A percentile compares a stretch with the other conserved stretches of the same genome.
Evolutionary conservation across 768 basidiomycete species (phyloP).

Genomic region (Russula griseocarnosa): DNA sequence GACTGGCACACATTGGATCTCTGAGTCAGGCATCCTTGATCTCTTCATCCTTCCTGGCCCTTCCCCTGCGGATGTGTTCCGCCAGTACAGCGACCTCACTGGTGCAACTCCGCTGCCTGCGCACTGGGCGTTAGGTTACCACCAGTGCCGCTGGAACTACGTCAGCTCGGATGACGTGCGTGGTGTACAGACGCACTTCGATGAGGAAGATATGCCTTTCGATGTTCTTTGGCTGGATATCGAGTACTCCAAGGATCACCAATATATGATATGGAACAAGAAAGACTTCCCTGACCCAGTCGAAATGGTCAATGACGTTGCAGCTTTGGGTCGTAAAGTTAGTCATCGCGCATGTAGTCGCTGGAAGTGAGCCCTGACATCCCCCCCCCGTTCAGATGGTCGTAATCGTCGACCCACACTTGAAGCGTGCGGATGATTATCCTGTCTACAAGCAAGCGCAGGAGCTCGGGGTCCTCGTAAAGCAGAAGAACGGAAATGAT

Average conservation of each 20-base stretch:
- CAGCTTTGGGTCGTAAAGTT: slow-evolving; percentile 81
- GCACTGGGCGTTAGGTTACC: slow-evolving; percentile 88
- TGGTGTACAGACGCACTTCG: slow-evolving; percentile 80
- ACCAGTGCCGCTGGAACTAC: slow-evolving; percentile 99
- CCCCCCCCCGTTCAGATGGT: slow-evolving; percentile 69
- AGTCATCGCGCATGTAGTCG: slow-evolving; percentile 7
- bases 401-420: slow-evolving; percentile 93
- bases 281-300: slow-evolving; percentile 92
- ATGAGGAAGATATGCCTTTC: slow-evolving; percentile 91
- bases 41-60: slow-evolving; percentile 92
- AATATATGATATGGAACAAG: slow-evolving; percentile 96
- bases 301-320: slow-evolving; percentile 88
- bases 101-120: slow-evolving; percentile 87
- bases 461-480: slow-evolving; percentile 78
- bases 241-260: slow-evolving; percentile 89
- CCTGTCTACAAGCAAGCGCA: slow-evolving; percentile 83
- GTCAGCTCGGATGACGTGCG: slow-evolving; percentile 85
- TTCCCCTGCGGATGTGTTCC: slow-evolving; percentile 73
- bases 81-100: slow-evolving; percentile 80
- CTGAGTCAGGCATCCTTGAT: slow-evolving; percentile 95
- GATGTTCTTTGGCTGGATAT: slow-evolving; percentile 98
- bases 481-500: slow-evolving; percentile 69
- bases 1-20: slow-evolving; percentile 93
- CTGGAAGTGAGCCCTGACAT: slow-evolving; percentile 18
- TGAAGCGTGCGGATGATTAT: slow-evolving; percentile 77